Base-by-base conservation (phyloP, 2,329 filamentous ascomycete genomes). In the Aspergillus sp. region DNA sequence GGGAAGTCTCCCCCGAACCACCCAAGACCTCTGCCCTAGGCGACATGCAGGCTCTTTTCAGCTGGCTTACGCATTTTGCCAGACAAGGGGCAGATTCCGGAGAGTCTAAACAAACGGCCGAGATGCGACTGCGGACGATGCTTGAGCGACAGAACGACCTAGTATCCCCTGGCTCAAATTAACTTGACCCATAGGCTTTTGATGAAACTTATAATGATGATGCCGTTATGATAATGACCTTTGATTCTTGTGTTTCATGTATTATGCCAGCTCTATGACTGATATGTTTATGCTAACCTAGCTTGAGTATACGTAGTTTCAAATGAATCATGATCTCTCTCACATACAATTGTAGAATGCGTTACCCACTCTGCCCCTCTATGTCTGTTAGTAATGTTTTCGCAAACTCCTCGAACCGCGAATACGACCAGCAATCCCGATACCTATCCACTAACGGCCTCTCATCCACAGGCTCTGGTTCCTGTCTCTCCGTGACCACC, bases 391-490 rank as follows among this genome's bases (percentile, higher is more conserved):
- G 62, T 47, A 79, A 59, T 11, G 66, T 69, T 59, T 69, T 73
- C 31, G 77, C 73, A 67, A 80, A 78, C 24, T 61, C 73, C 54
- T 78, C 75, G 66, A 80, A 80, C 12, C 75, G 71, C 24, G 69
- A 58, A 66, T 75, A 73, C 12, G 78, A 78, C 74, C 76, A 78
- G 63, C 77, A 77, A 49, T 76, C 77, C 59, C 67, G 67, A 67
- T 80, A 80, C 64, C 70, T 73, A 45, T 80, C 76, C 53, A 80
- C 77, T 46, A 80, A 64, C 10, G 72, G 68, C 47, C 74, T 66
- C 24, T 73, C 63, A 62, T 73, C 73, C 42, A 63, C 67, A 49
- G 49, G 20, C 39, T 52, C 14, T 12, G 20, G 2, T 14, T 12
- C 55, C 39, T 60, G 49, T 54, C 57, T 31, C 42, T 64, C 55